Percentiles rank a stretch among this genome's conserved stretches.
phyloP scores from a whole-genome alignment of 176 grass and related monocot genomes.

The Elymus sibiricus region DNA sequence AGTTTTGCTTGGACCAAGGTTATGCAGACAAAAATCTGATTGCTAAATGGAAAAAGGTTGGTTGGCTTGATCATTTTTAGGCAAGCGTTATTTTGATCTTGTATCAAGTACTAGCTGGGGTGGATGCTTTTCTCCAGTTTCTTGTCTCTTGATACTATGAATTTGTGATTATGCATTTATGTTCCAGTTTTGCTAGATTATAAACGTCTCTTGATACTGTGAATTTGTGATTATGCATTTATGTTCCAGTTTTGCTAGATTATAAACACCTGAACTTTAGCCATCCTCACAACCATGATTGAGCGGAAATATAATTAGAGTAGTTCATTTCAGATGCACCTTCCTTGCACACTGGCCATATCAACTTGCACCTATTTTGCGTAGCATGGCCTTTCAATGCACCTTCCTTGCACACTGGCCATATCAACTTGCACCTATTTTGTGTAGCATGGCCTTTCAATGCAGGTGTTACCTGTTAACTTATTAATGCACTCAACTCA shows the following conservation, averaged over 20 bases:
- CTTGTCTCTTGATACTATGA: background rate
- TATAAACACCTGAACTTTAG: background rate
- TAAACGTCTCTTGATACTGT: background rate
- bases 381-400: background rate
- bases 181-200: background rate
- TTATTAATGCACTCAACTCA: background rate
- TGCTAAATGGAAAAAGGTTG: constrained; percentile 93
- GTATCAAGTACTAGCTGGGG: background rate
- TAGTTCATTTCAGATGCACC: background rate
- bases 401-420: background rate
- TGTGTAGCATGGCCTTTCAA: background rate
- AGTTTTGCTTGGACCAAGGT: constrained; percentile 91
- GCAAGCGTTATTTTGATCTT: background rate
- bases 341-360: background rate
- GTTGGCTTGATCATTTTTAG: background rate
- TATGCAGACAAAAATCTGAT: constrained; percentile 84
- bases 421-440: background rate
- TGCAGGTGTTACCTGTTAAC: background rate
- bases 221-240: background rate
- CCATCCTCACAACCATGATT: background rate
- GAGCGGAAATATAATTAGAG: background rate
- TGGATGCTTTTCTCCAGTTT: background rate
- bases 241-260: background rate
- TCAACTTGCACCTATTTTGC: background rate
- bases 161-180: background rate